Conservation (phyloP, 1,284 basidiomycete genomes). For the Malassezia japonica region DNA sequence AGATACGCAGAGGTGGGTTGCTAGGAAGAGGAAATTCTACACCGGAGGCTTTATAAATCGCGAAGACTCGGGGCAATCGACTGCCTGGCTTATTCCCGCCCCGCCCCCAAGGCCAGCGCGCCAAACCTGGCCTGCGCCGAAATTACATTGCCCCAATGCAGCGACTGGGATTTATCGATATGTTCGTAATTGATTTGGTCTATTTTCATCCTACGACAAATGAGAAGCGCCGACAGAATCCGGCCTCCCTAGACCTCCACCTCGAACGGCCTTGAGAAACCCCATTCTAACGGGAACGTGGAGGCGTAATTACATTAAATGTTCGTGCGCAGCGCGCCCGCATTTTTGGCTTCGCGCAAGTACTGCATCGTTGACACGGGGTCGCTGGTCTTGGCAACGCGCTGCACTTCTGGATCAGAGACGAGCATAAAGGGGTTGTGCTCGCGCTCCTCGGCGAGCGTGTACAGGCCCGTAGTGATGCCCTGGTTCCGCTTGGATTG, state of each 20-base stretch:
- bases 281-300: too few relatives aligned
- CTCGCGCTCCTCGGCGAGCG: slow-evolving; percentile 68
- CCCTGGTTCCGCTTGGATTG: slow-evolving; percentile 49
- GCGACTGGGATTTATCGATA: background rate
- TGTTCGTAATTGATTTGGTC: background rate
- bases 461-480: slow-evolving; percentile 65
- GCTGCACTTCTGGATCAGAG: slow-evolving; percentile 25
- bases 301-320: background rate
- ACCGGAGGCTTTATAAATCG: background rate
- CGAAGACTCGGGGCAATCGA: background rate
- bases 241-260: too few relatives aligned
- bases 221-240: too few relatives aligned
- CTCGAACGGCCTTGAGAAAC: too few relatives aligned
- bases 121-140: too few relatives aligned
- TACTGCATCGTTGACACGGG: slow-evolving; percentile 60
- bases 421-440: slow-evolving; percentile 49
- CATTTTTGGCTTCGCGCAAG: slow-evolving; percentile 72
- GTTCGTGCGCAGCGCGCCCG: background rate
- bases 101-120: too few relatives aligned
- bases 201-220: too few relatives aligned
- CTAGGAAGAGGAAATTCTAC: background rate
- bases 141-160: too few relatives aligned
- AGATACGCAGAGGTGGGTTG: too few relatives aligned
- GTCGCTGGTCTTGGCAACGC: slow-evolving; percentile 52
- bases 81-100: background rate